phyloP scores from a whole-genome alignment of 176 grass and related monocot species.

The Leersia perrieri region DNA sequence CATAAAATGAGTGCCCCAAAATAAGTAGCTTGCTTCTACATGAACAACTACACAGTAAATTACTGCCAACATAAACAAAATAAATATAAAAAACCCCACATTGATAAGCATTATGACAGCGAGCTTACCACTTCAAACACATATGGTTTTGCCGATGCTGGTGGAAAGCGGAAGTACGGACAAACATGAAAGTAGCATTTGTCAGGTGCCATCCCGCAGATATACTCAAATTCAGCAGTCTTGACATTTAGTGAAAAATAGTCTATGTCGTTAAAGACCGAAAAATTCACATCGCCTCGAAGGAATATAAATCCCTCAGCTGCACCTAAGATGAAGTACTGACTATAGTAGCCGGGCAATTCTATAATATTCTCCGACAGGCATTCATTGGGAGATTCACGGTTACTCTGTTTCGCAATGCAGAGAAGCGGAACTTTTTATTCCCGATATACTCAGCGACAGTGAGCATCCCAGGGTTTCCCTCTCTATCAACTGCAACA shows the following conservation, averaged over 20 bases:
- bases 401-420: neutral
- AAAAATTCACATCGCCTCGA: neutral
- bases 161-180: slow-evolving; percentile 6
- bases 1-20: neutral
- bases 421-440: neutral
- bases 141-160: slow-evolving; percentile 15
- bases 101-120: neutral
- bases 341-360: neutral
- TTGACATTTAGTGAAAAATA: neutral
- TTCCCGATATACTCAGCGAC: neutral
- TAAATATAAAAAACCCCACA: neutral
- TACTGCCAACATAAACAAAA: neutral
- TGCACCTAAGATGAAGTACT: neutral
- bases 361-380: neutral
- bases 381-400: neutral
- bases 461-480: slow-evolving; percentile 1
- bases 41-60: no score
- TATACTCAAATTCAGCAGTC: slow-evolving; percentile 18
- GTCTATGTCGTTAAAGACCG: neutral
- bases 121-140: slow-evolving; percentile 26
- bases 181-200: neutral
- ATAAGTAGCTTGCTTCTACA: neutral
- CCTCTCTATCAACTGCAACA: neutral
- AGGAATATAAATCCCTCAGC: slow-evolving; percentile 23
- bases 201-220: neutral